Evolutionary conservation across 495 filamentous ascomycete genomes (phyloP), one percentile per base, ranked within the genome.

Genomic region (Parmelia sp.): DNA sequence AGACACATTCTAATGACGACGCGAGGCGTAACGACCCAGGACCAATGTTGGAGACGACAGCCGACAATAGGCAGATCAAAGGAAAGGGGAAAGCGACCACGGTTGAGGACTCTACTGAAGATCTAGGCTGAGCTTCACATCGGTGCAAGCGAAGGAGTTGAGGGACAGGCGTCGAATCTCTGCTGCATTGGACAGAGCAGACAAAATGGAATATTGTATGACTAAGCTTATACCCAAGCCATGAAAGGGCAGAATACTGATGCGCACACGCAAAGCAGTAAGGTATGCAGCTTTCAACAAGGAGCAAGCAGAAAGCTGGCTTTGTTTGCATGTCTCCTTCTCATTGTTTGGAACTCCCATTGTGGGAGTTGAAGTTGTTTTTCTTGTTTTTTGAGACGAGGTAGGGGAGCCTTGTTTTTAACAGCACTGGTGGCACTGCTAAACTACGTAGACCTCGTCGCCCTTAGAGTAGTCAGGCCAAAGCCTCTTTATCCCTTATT

Each of bases 61-160:
- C 62, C 36, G 37, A 37, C 25, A 57, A 33, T 23, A 49, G 36
- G 64, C 65, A 56, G 31, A 71, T 71, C 29, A 82, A 81, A 61
- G 78, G 79, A 33, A 83, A 82, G 66, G 69, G 72, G n/a, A 76
- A 76, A 55, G 72, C 76, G 27, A 72, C 74, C 12, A 81, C 80
- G 4, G 80, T 83, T 9, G 81, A 83, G 70, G 80, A 83, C 60
- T 70, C 67, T 44, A 71, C 40, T 2, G 80, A 81, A 25, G 80
- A 80, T 25, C 42, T 59, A 55, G 65, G 64, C 40, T 67, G 45
- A 67, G 15, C 37, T 29, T 63, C 11, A 57, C 6, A 14, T 27
- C 1, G 33, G 37, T 37, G 57, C 37, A 42, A 51, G 61, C 61
- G 61, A 57, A 63, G 61, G 61, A 57, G 39, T 45, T 44, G 29